Conservation (phyloP, 441 rosid genomes). For the Croton setiger region DNA sequence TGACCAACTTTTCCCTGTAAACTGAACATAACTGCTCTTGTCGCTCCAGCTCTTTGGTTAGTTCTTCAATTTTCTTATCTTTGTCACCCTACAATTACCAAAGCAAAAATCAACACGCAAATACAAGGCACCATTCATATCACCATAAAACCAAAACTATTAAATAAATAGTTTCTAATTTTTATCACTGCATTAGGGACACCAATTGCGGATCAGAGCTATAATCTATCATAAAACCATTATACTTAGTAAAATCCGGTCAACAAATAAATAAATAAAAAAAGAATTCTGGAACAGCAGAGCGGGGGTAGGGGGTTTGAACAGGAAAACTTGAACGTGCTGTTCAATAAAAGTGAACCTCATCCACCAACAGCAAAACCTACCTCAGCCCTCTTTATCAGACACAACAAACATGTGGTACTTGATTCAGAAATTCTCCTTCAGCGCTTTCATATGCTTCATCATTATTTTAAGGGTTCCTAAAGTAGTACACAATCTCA, state of each 20-base stretch:
- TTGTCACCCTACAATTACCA: conserved; percentile 53
- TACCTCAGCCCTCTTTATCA: background rate
- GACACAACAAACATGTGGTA: background rate
- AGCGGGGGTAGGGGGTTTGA: too few relatives aligned
- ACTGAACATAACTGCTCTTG: conserved; percentile 52
- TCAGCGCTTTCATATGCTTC: background rate
- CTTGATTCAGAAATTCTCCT: background rate
- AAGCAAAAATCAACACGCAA: conserved; percentile 1
- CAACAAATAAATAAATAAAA: too few relatives aligned
- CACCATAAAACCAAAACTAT: background rate
- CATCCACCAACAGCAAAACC: background rate
- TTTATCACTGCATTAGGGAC: background rate
- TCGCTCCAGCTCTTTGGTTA: conserved; percentile 48
- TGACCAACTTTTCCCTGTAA: conserved; percentile 50
- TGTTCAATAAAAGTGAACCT: background rate
- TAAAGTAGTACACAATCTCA: background rate
- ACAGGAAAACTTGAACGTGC: too few relatives aligned
- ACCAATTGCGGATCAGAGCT: background rate
- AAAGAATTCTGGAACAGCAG: too few relatives aligned
- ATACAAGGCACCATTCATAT: background rate
- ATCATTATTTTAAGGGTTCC: background rate
- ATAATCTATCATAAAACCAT: background rate
- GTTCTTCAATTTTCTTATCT: conserved; percentile 66
- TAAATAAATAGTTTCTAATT: background rate
- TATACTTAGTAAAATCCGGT: background rate